phyloP scores from a whole-genome alignment of 768 basidiomycete genomes.

The Calocera viscosa region DNA sequence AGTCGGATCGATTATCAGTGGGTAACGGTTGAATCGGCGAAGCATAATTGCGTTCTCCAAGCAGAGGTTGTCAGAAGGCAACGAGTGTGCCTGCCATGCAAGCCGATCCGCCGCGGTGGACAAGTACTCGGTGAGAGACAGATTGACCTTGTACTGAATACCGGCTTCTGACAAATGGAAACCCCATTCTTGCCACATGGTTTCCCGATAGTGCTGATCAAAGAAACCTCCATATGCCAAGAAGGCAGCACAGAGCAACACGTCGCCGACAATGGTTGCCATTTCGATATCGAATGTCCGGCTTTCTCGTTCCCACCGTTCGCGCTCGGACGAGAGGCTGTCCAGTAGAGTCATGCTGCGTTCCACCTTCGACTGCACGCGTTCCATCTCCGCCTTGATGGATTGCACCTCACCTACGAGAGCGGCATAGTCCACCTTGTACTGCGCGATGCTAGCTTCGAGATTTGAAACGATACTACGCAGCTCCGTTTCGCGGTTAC shows the following conservation, averaged over 20 bases:
- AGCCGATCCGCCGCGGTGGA: slow-evolving; percentile 94
- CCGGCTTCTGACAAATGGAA: slow-evolving; percentile 77
- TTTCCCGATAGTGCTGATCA: slow-evolving; percentile 93
- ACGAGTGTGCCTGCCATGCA: slow-evolving; percentile 86
- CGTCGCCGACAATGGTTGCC: slow-evolving; percentile 97
- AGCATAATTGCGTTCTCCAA: slow-evolving; percentile 99
- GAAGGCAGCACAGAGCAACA: slow-evolving; percentile 89
- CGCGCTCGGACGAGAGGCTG: slow-evolving; percentile 87
- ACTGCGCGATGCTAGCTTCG: slow-evolving; percentile 79
- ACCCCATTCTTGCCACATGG: slow-evolving; percentile 95
- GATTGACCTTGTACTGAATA: slow-evolving; percentile 82
- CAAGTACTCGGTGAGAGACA: slow-evolving; percentile 88
- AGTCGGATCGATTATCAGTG: slow-evolving; percentile 93
- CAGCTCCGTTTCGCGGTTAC: slow-evolving; percentile 81
- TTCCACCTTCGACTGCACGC: slow-evolving; percentile 92
- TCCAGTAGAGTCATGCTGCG: slow-evolving; percentile 90
- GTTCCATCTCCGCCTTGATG: slow-evolving; percentile 96
- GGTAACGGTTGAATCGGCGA: slow-evolving; percentile 93
- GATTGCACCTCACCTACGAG: slow-evolving; percentile 95
- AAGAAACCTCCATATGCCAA: slow-evolving; percentile 96
- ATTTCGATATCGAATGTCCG: slow-evolving; percentile 94
- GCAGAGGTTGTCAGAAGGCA: slow-evolving; percentile 92
- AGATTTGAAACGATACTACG: slow-evolving; percentile 86
- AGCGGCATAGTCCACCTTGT: slow-evolving; percentile 95
- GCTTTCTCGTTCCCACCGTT: slow-evolving; percentile 89